Conservation (phyloP, 1,284 basidiomycete species). For the Microbotryum saponariae region DNA sequence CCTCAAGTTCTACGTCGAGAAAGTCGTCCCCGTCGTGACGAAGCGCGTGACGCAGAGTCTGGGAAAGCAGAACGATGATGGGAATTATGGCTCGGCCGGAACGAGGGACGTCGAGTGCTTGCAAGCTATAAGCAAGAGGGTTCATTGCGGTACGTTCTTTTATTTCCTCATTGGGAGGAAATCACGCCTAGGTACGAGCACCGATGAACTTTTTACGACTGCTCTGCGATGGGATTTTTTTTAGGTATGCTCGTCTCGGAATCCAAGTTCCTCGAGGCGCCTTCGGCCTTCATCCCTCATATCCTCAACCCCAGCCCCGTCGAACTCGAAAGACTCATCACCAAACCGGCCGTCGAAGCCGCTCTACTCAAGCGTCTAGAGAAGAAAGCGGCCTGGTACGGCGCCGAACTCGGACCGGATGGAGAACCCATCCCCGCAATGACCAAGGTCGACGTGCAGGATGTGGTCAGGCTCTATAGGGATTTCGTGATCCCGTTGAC, state of each 20-base stretch:
- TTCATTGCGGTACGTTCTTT: slow-evolving; percentile 76
- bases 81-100: slow-evolving; percentile 94
- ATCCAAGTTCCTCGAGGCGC: slow-evolving; percentile 80
- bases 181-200: no score
- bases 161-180: no score
- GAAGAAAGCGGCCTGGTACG: slow-evolving; percentile 89
- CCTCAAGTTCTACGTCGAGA: slow-evolving; percentile 73
- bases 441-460: slow-evolving; percentile 81
- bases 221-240: not conserved
- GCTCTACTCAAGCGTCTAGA: slow-evolving; percentile 75
- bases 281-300: slow-evolving; percentile 81
- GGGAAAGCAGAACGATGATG: slow-evolving; percentile 65
- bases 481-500: slow-evolving; percentile 94
- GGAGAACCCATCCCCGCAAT: slow-evolving; percentile 49
- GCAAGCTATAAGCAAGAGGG: slow-evolving; percentile 86
- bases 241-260: slow-evolving; percentile 97
- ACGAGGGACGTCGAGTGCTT: slow-evolving; percentile 91
- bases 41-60: slow-evolving; percentile 56
- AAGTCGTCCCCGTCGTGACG: slow-evolving; percentile 77
- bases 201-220: no score
- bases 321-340: slow-evolving; percentile 71
- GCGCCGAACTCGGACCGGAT: slow-evolving; percentile 74
- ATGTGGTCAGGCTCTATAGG: slow-evolving; percentile 86
- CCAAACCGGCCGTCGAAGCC: slow-evolving; percentile 89
- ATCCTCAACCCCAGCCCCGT: slow-evolving; percentile 68